Evolutionary conservation across 2,329 filamentous ascomycete genomes (phyloP).

Genomic region (Escovopsis sp.): DNA sequence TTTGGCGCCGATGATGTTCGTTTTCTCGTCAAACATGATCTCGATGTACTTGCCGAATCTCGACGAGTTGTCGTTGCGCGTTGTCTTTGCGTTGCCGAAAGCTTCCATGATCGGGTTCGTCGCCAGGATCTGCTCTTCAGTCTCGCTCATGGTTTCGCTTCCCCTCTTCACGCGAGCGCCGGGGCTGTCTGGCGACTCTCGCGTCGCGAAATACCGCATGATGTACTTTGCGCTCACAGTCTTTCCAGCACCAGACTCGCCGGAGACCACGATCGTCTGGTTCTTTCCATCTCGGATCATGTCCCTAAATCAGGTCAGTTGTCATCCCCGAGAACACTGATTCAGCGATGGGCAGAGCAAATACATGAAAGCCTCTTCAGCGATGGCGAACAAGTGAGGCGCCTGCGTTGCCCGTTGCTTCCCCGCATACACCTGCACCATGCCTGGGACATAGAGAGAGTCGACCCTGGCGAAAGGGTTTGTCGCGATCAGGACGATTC

Average conservation of each 20-base stretch:
- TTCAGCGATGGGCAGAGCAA: constrained; percentile 14
- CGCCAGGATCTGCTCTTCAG: constrained; percentile 93
- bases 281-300: constrained; percentile 95
- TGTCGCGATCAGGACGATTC: constrained; percentile 94
- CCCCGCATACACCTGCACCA: constrained; percentile 99
- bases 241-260: constrained; percentile 96
- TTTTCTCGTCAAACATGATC: constrained; percentile 94
- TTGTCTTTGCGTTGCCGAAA: constrained; percentile 99
- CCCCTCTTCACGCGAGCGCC: constrained; percentile 63
- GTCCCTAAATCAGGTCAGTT: constrained; percentile 49
- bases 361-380: constrained; percentile 95
- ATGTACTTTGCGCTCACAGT: constrained; percentile 99
- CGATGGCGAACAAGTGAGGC: constrained; percentile 95
- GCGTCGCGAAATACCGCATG: constrained; percentile 97
- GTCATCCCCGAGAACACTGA: not conserved
- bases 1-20: constrained; percentile 94
- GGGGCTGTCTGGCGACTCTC: constrained; percentile 83
- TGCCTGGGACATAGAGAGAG: constrained; percentile 94
- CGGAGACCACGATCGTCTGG: constrained; percentile 97
- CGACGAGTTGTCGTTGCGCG: constrained; percentile 96
- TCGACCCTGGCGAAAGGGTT: constrained; percentile 97
- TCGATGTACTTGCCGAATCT: constrained; percentile 99
- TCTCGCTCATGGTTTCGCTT: constrained; percentile 80
- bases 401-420: constrained; percentile 94
- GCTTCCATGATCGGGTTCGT: constrained; percentile 99